Evolutionary conservation across 2,329 filamentous ascomycete genomes (phyloP), one percentile per base, ranked within the genome.

Genomic region (Ilyonectria sp.): DNA sequence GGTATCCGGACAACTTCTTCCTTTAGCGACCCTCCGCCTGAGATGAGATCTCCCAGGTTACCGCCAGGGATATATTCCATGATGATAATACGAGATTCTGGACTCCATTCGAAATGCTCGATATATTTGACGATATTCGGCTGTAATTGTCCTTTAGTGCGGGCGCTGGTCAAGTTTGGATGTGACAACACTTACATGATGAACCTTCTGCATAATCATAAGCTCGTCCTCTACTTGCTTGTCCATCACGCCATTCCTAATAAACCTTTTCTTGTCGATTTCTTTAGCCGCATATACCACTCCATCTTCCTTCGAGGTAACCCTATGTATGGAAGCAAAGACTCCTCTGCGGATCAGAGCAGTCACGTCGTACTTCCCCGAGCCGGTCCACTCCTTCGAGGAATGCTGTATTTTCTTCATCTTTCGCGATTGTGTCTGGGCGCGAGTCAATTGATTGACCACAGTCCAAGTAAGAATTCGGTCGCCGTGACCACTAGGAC

Each of bases 171-270:
- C 9, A 6, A 4, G 46, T 15, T 5, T 17, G 6, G 6, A 9
- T 17, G 31, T n/a, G 35, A 26, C 8, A 44, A 15, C 21, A 44
- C 92, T 86, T 83, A 94, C 93, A 83, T 99, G 96, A 60, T 91
- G 86, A 57, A 98, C 88, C 60, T 86, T 88, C 75, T 92, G 90
- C 94, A 99, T 98, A 74, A 99, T 98, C 71, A 90, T 92, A 91
- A 99, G 95, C 82, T 99, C 96, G 74, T 97, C 97, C 77, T 98
- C 93, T 13, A 98, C 92, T 79, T 97, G 97, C 72, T 94, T 92
- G 75, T 97, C 94, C 23, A 97, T 82, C 19, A 95, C 86, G 2
- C 94, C 95, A 74, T 97, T 96, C 82, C 97, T 97, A 85, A 97
- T 93, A 77, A 98, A 97, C 19, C 91, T 90, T 58, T 93, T 90